Evolutionary conservation across 75 land plant species (phyloP), one percentile per base, ranked within the genome.

Genomic region (Cunninghamia lanceolata): DNA sequence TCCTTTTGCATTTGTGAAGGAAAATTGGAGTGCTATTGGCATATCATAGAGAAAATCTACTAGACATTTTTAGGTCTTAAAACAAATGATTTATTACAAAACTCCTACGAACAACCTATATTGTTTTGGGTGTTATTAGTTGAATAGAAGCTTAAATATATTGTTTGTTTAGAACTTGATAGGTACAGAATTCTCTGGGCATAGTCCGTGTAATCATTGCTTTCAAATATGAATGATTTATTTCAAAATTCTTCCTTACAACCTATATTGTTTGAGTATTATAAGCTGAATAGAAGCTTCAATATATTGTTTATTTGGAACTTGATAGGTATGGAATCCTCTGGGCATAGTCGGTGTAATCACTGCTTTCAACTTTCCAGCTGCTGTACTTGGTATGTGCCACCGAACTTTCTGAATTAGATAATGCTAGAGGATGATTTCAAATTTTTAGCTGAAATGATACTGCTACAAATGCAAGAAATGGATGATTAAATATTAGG

Each of bases 181-280:
- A 97, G 99, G 92, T 94, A 43, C 96, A 98, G 97, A 97, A 97
- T 93, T 98, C 99, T 54, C 95, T 95, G 52, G 99, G 98, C 73
- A 87, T 97, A 66, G 99, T 97, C 30, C 98, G 99, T 77, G 96
- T 97, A 11, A 97, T 96, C 59, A 94, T 94, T 40, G 95, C 97
- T 71, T 97, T 96, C 90, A 97, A 97, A 14, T 15, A 50, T 14
- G 53, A 36, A 34, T 35, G 39, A 14, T 34, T 74, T 38, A 14
- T 74, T 74, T 35, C 17, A 74, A 74, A 74, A 36, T 74, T 35
- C 77, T 74, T 34, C 11, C 38, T 35, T 35, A 34, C 30, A n/a
- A 42, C 82, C 53, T 83, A 50, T 74, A 50, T 83, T 87, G 10
- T 19, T 19, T 85, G 30, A 38, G 9, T 16, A 79, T 74, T 54